Evolutionary conservation across 441 rosid species (phyloP).

Genomic region (Populus trichocarpa): DNA sequence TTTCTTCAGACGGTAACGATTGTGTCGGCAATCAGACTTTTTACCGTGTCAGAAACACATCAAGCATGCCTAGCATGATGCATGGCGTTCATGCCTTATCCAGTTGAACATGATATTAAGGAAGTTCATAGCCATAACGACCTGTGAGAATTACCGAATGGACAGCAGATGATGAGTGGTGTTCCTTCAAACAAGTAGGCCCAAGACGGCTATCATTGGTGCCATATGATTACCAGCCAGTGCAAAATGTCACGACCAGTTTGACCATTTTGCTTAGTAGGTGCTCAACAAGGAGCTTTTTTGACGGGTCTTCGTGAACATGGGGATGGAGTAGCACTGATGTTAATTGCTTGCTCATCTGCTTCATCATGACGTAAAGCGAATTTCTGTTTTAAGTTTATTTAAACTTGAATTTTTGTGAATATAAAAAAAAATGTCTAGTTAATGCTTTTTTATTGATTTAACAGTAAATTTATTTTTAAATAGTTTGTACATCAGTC

Average conservation of each 20-base stretch:
- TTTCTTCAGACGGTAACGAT: not conserved
- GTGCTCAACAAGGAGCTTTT: not conserved
- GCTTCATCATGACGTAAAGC: not conserved
- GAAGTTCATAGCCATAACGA: not conserved
- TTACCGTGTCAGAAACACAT: not conserved
- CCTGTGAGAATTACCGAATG: no score
- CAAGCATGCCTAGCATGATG: not conserved
- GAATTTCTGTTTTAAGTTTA: not conserved
- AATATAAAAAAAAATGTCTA: no score
- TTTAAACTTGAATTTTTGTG: not conserved
- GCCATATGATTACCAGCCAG: not conserved
- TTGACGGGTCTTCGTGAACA: not conserved
- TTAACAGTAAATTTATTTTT: not conserved
- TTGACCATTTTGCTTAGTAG: not conserved
- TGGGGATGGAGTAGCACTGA: not conserved
- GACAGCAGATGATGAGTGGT: no score
- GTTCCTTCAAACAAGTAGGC: no score
- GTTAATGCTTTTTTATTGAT: not conserved
- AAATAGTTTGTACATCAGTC: not conserved
- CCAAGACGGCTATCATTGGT: not conserved
- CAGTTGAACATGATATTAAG: not conserved
- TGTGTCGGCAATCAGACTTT: constrained; percentile 2
- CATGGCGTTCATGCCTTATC: not conserved
- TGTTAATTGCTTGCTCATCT: not conserved
- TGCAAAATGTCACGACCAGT: not conserved